These are phyloP conservation scores for Cystobasidium slooffiae DNA, from an alignment of 1,284 basidiomycete genomes.

Conservation along the genomic window DNA sequence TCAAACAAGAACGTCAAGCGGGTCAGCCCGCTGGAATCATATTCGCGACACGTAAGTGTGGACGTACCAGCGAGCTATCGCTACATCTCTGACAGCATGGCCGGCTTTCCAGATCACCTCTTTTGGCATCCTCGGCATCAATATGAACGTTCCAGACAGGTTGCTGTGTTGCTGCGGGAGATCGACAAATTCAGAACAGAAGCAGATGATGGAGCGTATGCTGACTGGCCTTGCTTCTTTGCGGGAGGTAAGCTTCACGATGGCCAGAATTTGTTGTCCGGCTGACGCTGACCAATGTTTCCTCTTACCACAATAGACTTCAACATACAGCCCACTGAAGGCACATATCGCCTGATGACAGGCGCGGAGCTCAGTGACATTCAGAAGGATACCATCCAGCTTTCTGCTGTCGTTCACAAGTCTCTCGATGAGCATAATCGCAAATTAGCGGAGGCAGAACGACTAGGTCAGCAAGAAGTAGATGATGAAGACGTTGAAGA, in stretches of 20 bases:
- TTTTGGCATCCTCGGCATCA: conserved; percentile 65
- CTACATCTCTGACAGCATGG: conserved; percentile 86
- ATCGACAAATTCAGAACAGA: conserved; percentile 64
- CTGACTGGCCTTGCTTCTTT: conserved; percentile 75
- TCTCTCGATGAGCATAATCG: conserved; percentile 70
- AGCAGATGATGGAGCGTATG: conserved; percentile 59
- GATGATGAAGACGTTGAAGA: conserved; percentile 52
- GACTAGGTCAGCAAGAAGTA: background rate
- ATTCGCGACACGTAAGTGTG: conserved; percentile 68
- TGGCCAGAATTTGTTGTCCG: no score
- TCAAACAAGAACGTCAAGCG: conserved; percentile 55
- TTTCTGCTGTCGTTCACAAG: conserved; percentile 79
- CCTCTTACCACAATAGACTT: conserved; percentile 68
- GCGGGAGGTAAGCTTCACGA: conserved; percentile 70
- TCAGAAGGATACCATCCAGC: conserved; percentile 64
- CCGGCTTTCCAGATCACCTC: conserved; percentile 33
- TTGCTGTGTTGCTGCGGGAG: conserved; percentile 67
- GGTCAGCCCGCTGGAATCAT: conserved; percentile 60
- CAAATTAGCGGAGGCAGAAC: conserved; percentile 45
- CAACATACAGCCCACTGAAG: conserved; percentile 85
- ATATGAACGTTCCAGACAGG: conserved; percentile 80
- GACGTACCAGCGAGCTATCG: conserved; percentile 61
- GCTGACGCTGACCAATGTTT: background rate
- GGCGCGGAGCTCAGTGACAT: conserved; percentile 62
- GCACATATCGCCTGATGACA: conserved; percentile 77